Conservation (phyloP, 1,284 basidiomycete genomes). For the Ceratobasidium sp. region DNA sequence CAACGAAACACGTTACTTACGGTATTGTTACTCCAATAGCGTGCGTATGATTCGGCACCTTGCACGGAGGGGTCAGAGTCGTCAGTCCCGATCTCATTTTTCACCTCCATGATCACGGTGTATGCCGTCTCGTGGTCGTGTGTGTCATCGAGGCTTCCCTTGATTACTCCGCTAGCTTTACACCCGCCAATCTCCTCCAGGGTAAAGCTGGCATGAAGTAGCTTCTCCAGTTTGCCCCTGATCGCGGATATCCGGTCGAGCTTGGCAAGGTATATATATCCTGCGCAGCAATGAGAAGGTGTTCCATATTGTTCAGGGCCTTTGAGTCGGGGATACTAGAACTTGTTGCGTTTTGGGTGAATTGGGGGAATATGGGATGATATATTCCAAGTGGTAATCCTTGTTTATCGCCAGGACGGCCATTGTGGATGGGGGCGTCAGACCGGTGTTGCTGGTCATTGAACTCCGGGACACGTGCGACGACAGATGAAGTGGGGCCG, state of each 20-base stretch:
- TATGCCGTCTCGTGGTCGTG: not conserved
- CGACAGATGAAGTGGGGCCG: not conserved
- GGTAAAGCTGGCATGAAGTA: not conserved
- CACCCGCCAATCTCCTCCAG: not conserved
- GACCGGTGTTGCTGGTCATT: not conserved
- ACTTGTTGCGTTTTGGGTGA: not conserved
- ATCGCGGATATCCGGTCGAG: not conserved
- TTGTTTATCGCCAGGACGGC: not conserved
- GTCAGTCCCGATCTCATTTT: slow-evolving; percentile 34
- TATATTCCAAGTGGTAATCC: not conserved
- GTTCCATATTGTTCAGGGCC: not conserved
- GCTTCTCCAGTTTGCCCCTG: too few species aligned
- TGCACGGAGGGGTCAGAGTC: slow-evolving; percentile 25
- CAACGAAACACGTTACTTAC: not conserved
- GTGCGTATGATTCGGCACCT: slow-evolving; percentile 18
- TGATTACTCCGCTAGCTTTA: not conserved
- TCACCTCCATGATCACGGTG: slow-evolving; percentile 18
- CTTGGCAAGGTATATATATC: not conserved
- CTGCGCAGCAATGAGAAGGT: not conserved
- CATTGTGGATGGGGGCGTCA: not conserved
- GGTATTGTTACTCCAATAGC: not conserved
- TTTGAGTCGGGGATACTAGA: not conserved
- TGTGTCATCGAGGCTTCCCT: not conserved
- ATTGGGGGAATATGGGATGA: not conserved
- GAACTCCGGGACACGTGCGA: not conserved